Percentiles rank a stretch among this genome's conserved stretches.
Conservation (phyloP, 2,329 filamentous ascomycete genomes). For the Apiospora koreana region DNA sequence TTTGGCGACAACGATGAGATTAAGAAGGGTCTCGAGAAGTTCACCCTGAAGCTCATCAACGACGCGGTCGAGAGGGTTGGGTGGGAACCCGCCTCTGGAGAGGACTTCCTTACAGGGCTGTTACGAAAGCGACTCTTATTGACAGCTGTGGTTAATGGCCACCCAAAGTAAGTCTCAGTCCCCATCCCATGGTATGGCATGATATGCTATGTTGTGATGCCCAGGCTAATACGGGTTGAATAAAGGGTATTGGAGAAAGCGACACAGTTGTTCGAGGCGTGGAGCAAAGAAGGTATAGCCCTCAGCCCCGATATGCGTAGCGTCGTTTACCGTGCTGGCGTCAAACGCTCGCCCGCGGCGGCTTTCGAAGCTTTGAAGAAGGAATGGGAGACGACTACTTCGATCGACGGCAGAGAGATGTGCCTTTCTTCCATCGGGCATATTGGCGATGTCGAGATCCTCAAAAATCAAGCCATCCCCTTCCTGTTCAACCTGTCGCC, state of each 20-base stretch:
- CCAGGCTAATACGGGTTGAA: slow-evolving; percentile 21
- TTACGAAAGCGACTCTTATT: slow-evolving; percentile 80
- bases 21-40: slow-evolving; percentile 73
- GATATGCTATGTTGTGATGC: slow-evolving; percentile 16
- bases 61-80: slow-evolving; percentile 77
- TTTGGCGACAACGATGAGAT: slow-evolving; percentile 77
- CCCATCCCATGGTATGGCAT: neutral
- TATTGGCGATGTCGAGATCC: slow-evolving; percentile 67
- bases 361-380: slow-evolving; percentile 76
- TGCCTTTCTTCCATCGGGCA: slow-evolving; percentile 75
- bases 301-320: slow-evolving; percentile 81
- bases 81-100: slow-evolving; percentile 77
- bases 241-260: slow-evolving; percentile 70
- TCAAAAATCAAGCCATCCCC: slow-evolving; percentile 65
- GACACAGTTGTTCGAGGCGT: slow-evolving; percentile 77
- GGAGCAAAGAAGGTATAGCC: slow-evolving; percentile 65
- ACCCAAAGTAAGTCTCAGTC: slow-evolving; percentile 62
- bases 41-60: slow-evolving; percentile 75
- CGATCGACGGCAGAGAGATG: slow-evolving; percentile 90
- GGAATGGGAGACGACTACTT: slow-evolving; percentile 80
- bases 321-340: slow-evolving; percentile 76
- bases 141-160: slow-evolving; percentile 73
- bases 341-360: slow-evolving; percentile 68
- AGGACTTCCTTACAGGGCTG: slow-evolving; percentile 81
- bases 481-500: slow-evolving; percentile 75